Base-by-base conservation (phyloP, 768 basidiomycete genomes). In the Russula emetica region DNA sequence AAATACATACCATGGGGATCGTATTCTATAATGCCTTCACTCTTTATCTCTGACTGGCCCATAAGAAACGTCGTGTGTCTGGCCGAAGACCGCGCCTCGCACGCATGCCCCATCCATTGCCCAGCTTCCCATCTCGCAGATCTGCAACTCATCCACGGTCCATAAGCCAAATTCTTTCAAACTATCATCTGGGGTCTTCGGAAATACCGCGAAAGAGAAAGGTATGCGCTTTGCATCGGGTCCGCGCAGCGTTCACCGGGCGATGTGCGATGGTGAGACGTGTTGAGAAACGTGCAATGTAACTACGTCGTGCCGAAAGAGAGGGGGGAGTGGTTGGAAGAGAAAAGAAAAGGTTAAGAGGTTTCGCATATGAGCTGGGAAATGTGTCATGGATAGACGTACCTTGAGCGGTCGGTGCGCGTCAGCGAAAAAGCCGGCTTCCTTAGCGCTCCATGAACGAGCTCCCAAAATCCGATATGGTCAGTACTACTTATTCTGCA, bases 71-170 rank as follows among this genome's bases (percentile, higher is more conserved):
- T n/a, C n/a, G n/a, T n/a, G n/a, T n/a, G n/a, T n/a, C n/a, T 28
- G 28, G 28, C 28, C 28, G 28, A 28, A 28, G 28, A 4, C 28
- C 28, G 28, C 28, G 30, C 2, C 30, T 5, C 30, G 6, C 30
- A 30, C 30, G 30, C 5, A 30, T 5, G 30, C 30, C 30, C 4
- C 30, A 5, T 6, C 78, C 0, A 76, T 76, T 0, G 83, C 86
- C 66, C 78, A 79, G 67, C 87, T 87, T 0, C 88, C n/a, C 86
- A 90, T 88, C 47, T 79, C 76, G 75, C 87, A 90, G 36, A 90
- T 76, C 70, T 89, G 83, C 13, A 89, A 73, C 66, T 84, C 81
- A 36, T 78, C 71, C 9, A 87, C 80, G 1, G 69, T 58, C 77
- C 83, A 87, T 1, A 74, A 68, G 0, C 87, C 87, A 26, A 88